A percentile compares a stretch with the other conserved stretches of the same genome.
phyloP scores from a whole-genome alignment of 768 basidiomycete species.

The Suillus hirtellus region DNA sequence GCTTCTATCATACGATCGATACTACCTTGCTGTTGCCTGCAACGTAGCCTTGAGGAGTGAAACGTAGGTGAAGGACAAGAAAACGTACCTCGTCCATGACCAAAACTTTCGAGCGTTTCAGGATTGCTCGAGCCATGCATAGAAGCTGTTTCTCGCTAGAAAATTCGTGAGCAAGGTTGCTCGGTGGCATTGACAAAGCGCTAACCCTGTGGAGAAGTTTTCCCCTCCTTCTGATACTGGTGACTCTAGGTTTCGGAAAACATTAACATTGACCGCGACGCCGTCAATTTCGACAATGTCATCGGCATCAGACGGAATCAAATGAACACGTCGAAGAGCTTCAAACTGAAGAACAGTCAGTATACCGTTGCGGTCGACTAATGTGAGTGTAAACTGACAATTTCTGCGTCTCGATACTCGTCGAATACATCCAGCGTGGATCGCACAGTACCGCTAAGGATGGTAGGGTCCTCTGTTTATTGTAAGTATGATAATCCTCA shows the following conservation, averaged over 20 bases:
- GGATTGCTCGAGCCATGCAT: conserved; percentile 85
- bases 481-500: background rate
- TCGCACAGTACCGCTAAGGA: conserved; percentile 79
- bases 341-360: conserved; percentile 54
- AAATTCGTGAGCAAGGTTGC: conserved; percentile 15
- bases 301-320: conserved; percentile 62
- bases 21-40: conserved; percentile 68
- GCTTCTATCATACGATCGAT: background rate
- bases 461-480: conserved; percentile 78
- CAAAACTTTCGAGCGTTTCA: conserved; percentile 74
- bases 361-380: background rate
- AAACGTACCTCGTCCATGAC: conserved; percentile 79
- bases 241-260: conserved; percentile 76
- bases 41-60: conserved; percentile 14
- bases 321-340: conserved; percentile 79
- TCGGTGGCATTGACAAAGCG: conserved; percentile 11
- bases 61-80: background rate
- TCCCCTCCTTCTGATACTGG: conserved; percentile 82
- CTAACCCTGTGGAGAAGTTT: conserved; percentile 84
- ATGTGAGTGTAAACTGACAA: conserved; percentile 47
- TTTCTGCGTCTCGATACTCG: conserved; percentile 82
- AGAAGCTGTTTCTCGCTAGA: conserved; percentile 78
- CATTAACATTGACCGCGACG: conserved; percentile 63
- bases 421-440: conserved; percentile 84
- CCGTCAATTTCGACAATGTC: conserved; percentile 39